A percentile compares a stretch with the other conserved stretches of the same genome.
These are phyloP conservation scores for Eutypa lata DNA, from an alignment of 2,329 filamentous ascomycete genomes.

Conservation along the genomic window DNA sequence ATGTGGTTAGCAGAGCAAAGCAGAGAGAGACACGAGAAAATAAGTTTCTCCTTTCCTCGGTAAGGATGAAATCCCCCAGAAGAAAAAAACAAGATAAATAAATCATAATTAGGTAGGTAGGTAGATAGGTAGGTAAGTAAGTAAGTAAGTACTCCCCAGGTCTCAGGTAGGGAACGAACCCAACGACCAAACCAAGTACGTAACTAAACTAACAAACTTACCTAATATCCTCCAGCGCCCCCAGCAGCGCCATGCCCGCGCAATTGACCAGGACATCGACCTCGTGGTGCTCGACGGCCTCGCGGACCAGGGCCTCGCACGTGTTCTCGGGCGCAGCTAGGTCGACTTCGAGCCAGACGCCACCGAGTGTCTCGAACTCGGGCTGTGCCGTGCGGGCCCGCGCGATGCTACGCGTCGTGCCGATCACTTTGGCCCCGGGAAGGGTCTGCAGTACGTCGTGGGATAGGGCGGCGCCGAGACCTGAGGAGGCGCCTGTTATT, in stretches of 20 bases:
- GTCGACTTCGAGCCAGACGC: constrained; percentile 10
- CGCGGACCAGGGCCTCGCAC: constrained; percentile 4
- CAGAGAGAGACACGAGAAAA: no score
- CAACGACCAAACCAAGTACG: neutral
- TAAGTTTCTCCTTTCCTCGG: no score
- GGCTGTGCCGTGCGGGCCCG: constrained; percentile 6
- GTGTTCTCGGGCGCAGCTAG: constrained; percentile 6
- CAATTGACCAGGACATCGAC: constrained; percentile 12
- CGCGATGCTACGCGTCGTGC: constrained; percentile 8
- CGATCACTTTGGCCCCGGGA: constrained; percentile 7
- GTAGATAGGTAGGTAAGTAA: no score
- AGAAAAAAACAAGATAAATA: no score
- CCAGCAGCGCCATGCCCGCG: constrained; percentile 8
- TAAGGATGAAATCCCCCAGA: no score
- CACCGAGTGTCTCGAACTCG: constrained; percentile 8
- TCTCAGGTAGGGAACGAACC: neutral
- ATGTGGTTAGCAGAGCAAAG: no score
- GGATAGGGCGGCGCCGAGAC: constrained; percentile 7
- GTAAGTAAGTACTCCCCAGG: neutral
- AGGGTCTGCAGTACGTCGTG: neutral
- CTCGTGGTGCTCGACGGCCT: constrained; percentile 5
- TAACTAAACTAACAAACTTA: neutral
- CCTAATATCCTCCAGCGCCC: constrained; percentile 10
- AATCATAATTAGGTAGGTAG: no score
- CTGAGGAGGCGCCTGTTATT: constrained; percentile 11